Evolutionary conservation across 2,329 filamentous ascomycete species (phyloP).

Genomic region (Cordyceps cateniannulata): DNA sequence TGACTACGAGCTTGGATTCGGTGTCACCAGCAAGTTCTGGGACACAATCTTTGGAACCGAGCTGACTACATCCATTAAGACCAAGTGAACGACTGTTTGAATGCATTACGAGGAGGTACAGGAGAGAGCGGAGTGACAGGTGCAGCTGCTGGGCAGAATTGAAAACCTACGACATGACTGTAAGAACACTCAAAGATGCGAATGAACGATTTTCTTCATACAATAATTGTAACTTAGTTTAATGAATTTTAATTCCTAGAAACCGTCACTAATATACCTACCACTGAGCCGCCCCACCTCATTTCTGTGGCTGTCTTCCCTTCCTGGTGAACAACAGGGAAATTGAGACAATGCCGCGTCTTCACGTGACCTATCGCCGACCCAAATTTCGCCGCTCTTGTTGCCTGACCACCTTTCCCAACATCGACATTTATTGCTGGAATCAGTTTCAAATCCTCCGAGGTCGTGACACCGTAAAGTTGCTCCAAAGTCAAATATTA

Average conservation of each 20-base stretch:
- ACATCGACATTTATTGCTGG: background rate
- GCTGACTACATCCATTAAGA: slow-evolving; percentile 41
- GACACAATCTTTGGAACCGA: slow-evolving; percentile 88
- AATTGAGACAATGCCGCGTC: background rate
- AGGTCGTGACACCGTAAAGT: background rate
- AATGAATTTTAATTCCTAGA: background rate
- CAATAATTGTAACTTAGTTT: slow-evolving; percentile 3
- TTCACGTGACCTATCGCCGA: background rate
- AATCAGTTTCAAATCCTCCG: background rate
- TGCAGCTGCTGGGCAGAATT: slow-evolving; percentile 8
- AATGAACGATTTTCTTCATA: background rate
- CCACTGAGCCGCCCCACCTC: too few species aligned
- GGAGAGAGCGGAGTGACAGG: background rate
- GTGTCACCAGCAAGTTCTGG: slow-evolving; percentile 95
- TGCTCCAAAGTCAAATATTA: background rate
- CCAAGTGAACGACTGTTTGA: slow-evolving; percentile 19
- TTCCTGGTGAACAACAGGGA: background rate
- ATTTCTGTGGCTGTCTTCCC: background rate
- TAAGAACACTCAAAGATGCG: slow-evolving; percentile 2
- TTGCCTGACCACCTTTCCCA: background rate
- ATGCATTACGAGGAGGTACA: background rate
- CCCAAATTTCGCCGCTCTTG: slow-evolving; percentile 6
- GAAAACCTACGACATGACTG: background rate
- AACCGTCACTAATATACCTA: too few species aligned
- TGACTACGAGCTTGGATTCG: slow-evolving; percentile 96